Conservation (phyloP, 352 stramenopile genomes). For the Pythium vanterpoolii region DNA sequence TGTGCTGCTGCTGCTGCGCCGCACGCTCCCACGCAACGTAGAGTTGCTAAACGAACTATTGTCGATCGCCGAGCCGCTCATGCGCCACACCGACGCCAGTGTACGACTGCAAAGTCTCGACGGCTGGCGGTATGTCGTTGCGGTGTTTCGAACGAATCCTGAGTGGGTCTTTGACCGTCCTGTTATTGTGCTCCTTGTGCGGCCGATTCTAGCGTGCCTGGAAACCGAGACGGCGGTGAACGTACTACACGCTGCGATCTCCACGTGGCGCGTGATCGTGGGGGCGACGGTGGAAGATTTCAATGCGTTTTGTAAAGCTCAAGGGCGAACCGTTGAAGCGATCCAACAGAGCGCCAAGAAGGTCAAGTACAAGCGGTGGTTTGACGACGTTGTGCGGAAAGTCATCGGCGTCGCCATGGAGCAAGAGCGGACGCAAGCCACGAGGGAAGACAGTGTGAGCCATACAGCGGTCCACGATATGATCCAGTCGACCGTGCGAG, state of each 20-base stretch:
- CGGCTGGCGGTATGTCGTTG: constrained; percentile 43
- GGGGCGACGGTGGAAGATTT: constrained; percentile 45
- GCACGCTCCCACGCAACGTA: constrained; percentile 36
- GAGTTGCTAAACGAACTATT: constrained; percentile 47
- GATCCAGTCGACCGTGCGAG: constrained; percentile 8
- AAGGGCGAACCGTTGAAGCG: constrained; percentile 18
- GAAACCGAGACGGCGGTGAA: constrained; percentile 47
- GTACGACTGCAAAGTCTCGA: constrained; percentile 52
- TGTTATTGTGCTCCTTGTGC: constrained; percentile 43
- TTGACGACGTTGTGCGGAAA: constrained; percentile 41
- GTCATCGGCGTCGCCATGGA: constrained; percentile 19
- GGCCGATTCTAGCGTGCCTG: constrained; percentile 43
- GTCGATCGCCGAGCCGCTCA: constrained; percentile 50
- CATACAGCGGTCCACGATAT: not conserved
- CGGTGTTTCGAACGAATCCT: constrained; percentile 41
- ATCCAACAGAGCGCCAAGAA: constrained; percentile 34
- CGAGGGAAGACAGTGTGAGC: not conserved
- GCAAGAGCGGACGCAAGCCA: not conserved
- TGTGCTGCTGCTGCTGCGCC: constrained; percentile 42
- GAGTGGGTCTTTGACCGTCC: constrained; percentile 62
- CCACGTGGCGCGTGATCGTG: constrained; percentile 46
- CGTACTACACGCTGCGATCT: constrained; percentile 46
- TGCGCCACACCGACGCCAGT: constrained; percentile 41
- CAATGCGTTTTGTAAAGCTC: constrained; percentile 32
- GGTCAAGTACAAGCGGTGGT: constrained; percentile 54